Conservation (phyloP, 2,329 filamentous ascomycete species). For the Venturia oleaginea region DNA sequence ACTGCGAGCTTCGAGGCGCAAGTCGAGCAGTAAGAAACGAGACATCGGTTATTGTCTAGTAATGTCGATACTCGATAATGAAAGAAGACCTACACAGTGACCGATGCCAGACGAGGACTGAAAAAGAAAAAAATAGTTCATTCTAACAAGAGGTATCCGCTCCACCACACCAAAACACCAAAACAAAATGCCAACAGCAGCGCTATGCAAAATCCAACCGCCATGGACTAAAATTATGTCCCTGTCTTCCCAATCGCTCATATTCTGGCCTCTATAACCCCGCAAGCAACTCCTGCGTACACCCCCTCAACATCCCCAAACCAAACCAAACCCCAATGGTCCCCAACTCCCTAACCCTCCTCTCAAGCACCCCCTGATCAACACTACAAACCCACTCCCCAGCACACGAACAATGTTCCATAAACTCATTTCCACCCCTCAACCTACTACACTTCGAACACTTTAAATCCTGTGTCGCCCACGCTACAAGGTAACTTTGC, state of each 20-base stretch:
- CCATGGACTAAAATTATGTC: too few relatives aligned
- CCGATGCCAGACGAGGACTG: not conserved
- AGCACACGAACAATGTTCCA: constrained; percentile 92
- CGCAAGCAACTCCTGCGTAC: constrained; percentile 56
- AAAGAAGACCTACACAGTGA: not conserved
- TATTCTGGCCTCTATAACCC: constrained; percentile 30
- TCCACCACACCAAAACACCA: not conserved
- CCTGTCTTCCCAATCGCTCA: not conserved
- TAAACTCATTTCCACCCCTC: constrained; percentile 79
- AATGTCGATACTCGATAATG: too few relatives aligned
- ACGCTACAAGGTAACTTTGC: constrained; percentile 65
- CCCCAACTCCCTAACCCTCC: constrained; percentile 58
- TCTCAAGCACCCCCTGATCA: constrained; percentile 52
- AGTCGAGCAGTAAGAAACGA: not conserved
- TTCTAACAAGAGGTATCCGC: not conserved
- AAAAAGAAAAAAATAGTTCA: not conserved
- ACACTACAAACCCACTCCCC: constrained; percentile 73
- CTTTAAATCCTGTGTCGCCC: constrained; percentile 84
- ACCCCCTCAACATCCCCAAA: constrained; percentile 68
- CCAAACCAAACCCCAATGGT: constrained; percentile 72
- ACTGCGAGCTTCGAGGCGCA: not conserved
- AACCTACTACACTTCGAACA: constrained; percentile 62
- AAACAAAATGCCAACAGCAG: not conserved
- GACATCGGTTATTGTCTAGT: too few relatives aligned
- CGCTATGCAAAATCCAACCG: not conserved